phyloP scores from a whole-genome alignment of 2,329 filamentous ascomycete species.

The Colletotrichum sp. region DNA sequence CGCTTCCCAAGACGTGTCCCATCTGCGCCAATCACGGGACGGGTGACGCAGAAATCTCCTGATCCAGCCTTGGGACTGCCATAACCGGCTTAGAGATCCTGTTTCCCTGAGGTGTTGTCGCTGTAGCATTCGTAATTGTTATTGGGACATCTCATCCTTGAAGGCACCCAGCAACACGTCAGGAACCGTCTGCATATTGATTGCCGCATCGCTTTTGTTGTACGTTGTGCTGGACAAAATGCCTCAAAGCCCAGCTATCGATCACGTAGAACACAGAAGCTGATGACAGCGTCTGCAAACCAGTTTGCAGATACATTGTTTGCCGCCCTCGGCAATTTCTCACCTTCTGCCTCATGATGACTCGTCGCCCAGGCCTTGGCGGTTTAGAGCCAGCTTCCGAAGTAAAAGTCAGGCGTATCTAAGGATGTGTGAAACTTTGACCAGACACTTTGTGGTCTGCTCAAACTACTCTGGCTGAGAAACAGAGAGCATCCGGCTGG shows the following conservation, averaged over 20 bases:
- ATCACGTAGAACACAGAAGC: background rate
- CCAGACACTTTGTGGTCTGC: background rate
- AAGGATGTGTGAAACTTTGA: background rate
- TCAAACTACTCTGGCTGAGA: background rate
- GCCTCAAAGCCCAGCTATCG: background rate
- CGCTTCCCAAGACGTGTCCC: background rate
- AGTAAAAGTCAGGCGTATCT: background rate
- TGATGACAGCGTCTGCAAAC: background rate
- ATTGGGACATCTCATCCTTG: background rate
- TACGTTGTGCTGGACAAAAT: background rate
- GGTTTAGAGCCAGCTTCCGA: background rate
- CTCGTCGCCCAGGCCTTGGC: background rate
- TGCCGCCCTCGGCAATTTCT: background rate
- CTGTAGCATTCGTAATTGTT: background rate
- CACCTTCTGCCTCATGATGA: background rate
- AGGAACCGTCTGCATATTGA: background rate
- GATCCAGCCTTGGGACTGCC: background rate
- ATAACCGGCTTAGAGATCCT: background rate
- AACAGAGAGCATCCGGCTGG: background rate
- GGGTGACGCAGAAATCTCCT: slow-evolving; percentile 15
- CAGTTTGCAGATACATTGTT: background rate
- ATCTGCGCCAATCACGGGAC: slow-evolving; percentile 3
- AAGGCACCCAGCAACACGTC: background rate
- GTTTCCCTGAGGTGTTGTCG: background rate
- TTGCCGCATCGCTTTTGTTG: background rate